Evolutionary conservation across 148 eudicot species (phyloP), one percentile per base, ranked within the genome.

Genomic region (Chenopodium album): DNA sequence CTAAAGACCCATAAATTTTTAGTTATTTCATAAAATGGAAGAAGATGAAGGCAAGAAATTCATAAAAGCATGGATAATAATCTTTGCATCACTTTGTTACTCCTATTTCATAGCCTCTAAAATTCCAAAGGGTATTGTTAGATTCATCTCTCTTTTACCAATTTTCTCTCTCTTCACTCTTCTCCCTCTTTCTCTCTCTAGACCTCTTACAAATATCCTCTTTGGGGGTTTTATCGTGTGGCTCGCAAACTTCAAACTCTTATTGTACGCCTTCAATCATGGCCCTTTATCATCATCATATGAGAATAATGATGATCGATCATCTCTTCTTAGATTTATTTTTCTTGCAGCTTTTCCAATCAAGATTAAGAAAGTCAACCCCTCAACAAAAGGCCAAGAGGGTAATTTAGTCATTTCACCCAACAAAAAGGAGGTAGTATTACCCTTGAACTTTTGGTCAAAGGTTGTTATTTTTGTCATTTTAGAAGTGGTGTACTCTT

Each of bases 201-300:
- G 88, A 32, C 89, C 90, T 19, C 78, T 89, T 76, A 78, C 87
- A 63, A 76, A 87, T 1, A 56, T 89, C 74, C 34, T 90, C 81
- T 46, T 89, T 4, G 59, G 88, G 46, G 87, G 91, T 80, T 92
- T 89, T 86, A 79, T 93, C 91, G 87, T 93, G 4, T 95, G 98
- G 98, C 85, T 95, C n/a, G 80, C 91, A 52, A 89, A 77, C 84
- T 85, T 81, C 74, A 81, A 81, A 47, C 87, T 85, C 62, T 46
- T 85, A 46, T 50, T 81, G 2, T 85, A 77, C 73, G 52, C 79
- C 65, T 85, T 78, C 84, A 82, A 44, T 78, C 78, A 19, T 71
- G 87, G 84, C 46, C 87, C 87, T 26, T 78, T 84, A 72, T 84
- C 86, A 76, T 78, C 81, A 72, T 84, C 86, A 76, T 70, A 11